Percentiles rank a stretch among this genome's conserved stretches.
These are phyloP conservation scores for Colletotrichum limetticola DNA, from an alignment of 2,329 filamentous ascomycete species.

Conservation along the genomic window DNA sequence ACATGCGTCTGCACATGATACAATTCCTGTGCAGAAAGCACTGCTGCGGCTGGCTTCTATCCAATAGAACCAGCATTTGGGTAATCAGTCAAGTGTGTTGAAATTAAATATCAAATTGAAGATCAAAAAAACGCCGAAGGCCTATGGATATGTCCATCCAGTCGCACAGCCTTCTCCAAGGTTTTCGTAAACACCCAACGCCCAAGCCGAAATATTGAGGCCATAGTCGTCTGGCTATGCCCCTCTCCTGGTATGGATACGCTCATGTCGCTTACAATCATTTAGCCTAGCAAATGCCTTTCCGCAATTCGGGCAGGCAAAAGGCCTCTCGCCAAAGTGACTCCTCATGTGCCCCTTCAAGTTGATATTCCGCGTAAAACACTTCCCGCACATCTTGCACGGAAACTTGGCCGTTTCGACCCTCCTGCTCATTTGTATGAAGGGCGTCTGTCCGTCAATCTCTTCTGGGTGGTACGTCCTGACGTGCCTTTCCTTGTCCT, in stretches of 20 bases:
- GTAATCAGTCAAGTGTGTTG: too few species aligned
- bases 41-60: too few species aligned
- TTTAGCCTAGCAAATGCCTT: slow-evolving; percentile 47
- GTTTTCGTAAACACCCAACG: too few species aligned
- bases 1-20: too few species aligned
- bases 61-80: too few species aligned
- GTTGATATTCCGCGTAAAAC: slow-evolving; percentile 50
- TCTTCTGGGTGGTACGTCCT: slow-evolving; percentile 41
- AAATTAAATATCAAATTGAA: too few species aligned
- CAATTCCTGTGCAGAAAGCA: too few species aligned
- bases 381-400: slow-evolving; percentile 49
- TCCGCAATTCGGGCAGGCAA: slow-evolving; percentile 42
- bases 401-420: slow-evolving; percentile 38
- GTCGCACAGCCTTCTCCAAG: too few species aligned
- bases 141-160: too few species aligned
- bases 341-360: slow-evolving; percentile 47
- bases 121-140: too few species aligned
- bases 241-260: slow-evolving; percentile 36
- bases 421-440: slow-evolving; percentile 36
- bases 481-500: slow-evolving; percentile 49
- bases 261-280: slow-evolving; percentile 47
- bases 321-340: slow-evolving; percentile 48
- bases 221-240: too few species aligned
- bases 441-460: slow-evolving; percentile 35
- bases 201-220: too few species aligned